Base-by-base conservation (phyloP, 1,284 basidiomycete species). In the Fistulinella cinereoalba region DNA sequence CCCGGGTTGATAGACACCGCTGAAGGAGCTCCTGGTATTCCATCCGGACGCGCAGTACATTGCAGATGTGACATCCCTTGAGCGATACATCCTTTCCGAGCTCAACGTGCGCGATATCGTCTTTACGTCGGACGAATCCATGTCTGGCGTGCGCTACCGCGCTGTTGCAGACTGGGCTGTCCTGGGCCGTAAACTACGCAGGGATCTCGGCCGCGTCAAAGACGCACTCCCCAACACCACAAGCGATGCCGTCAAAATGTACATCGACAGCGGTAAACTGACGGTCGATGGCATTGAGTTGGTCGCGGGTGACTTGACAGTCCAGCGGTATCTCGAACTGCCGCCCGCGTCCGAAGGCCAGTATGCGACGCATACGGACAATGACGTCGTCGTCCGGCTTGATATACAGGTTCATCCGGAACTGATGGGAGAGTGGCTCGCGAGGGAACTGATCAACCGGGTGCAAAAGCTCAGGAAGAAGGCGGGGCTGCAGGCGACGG, bases 401-500 rank as follows among this genome's bases (percentile, higher is more conserved):
- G 96, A 99, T 68, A 81, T 91, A 49, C 81, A 90, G 64, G 79
- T 89, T 44, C 88, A 97, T 58, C 80, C 88, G 2, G 93, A 97
- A 57, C 79, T 99, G 46, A 83, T 88, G 68, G 77, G 83, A 48
- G 90, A 97, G 71, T 94, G 92, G 71, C 77, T 95, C 31, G 86
- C 92, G 37, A 81, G 97, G 41, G 93, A 97, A 67, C 70, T 98
- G 53, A 88, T 91, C 56, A 97, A 97, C 62, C 88, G 96, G 44
- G 88, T 99, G 41, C 97, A 99, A 75, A 92, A 94, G 65, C 73
- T 98, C 56, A 80, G 97, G 56, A 99, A 99, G 74, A 92, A 94
- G 68, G 94, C 93, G 2, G 93, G 94, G 2, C 74, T 99, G 55
- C 92, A 94, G 67, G 87, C 94, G 22, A 95, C 93, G 11, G 97